Conservation (phyloP, 495 filamentous ascomycete genomes). For the Xylaria venustula region DNA sequence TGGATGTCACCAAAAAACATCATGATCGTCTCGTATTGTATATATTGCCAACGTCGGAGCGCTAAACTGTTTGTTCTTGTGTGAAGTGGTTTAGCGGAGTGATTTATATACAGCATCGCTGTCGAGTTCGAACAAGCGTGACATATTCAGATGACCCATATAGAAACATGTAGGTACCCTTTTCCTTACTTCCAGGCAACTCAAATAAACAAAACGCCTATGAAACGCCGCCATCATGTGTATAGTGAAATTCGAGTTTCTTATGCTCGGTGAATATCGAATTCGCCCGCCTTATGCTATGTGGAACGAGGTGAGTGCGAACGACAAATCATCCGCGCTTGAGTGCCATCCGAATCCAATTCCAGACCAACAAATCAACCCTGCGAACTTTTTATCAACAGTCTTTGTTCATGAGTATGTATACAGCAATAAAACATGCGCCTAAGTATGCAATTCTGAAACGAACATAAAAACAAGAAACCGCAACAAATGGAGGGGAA, state of each 20-base stretch:
- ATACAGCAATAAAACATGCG: background rate
- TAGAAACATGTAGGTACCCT: background rate
- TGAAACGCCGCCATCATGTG: slow-evolving; percentile 6
- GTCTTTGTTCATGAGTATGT: slow-evolving; percentile 1
- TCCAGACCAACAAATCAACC: background rate
- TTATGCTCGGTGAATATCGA: background rate
- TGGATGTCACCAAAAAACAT: too few species aligned
- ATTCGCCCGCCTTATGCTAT: background rate
- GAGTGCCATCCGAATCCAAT: background rate
- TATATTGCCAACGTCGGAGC: background rate
- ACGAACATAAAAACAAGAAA: background rate
- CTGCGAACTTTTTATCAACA: background rate
- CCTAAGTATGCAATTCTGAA: slow-evolving; percentile 10
- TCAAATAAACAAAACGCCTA: background rate
- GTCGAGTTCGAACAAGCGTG: background rate
- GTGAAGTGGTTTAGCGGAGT: background rate
- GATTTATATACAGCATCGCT: background rate
- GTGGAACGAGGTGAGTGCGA: background rate
- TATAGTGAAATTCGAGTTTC: background rate
- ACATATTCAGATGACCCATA: background rate
- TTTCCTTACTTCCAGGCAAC: background rate
- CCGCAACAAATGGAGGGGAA: background rate
- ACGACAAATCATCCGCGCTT: background rate
- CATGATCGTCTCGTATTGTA: background rate
- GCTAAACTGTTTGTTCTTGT: background rate